Evolutionary conservation across 2,329 filamentous ascomycete genomes (phyloP).

Genomic region (Metarhizium guizhouense): DNA sequence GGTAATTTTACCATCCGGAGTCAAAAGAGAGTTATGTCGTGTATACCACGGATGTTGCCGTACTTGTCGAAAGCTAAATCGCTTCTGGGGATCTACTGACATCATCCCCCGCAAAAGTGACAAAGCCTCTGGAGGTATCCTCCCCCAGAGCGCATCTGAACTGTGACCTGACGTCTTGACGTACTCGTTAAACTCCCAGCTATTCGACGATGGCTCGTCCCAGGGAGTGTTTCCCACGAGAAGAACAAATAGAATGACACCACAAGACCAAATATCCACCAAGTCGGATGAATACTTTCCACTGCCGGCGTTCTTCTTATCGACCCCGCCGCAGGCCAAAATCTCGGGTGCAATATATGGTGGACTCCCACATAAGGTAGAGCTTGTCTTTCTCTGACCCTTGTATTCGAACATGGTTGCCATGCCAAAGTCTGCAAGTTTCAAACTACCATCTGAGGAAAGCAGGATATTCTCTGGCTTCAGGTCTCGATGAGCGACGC

Average conservation of each 20-base stretch:
- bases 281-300: conserved; percentile 66
- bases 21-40: conserved; percentile 67
- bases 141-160: conserved; percentile 76
- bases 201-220: conserved; percentile 81
- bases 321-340: conserved; percentile 40
- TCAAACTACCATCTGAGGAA: conserved; percentile 74
- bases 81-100: conserved; percentile 61
- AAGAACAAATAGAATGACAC: conserved; percentile 93
- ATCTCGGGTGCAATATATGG: conserved; percentile 98
- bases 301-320: conserved; percentile 38
- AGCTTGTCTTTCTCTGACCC: conserved; percentile 70
- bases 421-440: conserved; percentile 94
- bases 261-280: conserved; percentile 94
- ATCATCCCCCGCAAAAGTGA: conserved; percentile 92
- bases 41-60: conserved; percentile 94
- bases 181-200: conserved; percentile 90
- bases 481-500: conserved; percentile 84
- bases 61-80: conserved; percentile 81
- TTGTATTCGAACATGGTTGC: conserved; percentile 90
- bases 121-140: conserved; percentile 62
- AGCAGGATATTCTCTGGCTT: conserved; percentile 95
- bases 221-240: conserved; percentile 95
- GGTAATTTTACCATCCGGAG: conserved; percentile 60
- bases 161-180: conserved; percentile 70
- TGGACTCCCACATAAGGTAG: conserved; percentile 88